phyloP scores from a whole-genome alignment of 768 basidiomycete species.

The Rubroboletus pulcherrimus region DNA sequence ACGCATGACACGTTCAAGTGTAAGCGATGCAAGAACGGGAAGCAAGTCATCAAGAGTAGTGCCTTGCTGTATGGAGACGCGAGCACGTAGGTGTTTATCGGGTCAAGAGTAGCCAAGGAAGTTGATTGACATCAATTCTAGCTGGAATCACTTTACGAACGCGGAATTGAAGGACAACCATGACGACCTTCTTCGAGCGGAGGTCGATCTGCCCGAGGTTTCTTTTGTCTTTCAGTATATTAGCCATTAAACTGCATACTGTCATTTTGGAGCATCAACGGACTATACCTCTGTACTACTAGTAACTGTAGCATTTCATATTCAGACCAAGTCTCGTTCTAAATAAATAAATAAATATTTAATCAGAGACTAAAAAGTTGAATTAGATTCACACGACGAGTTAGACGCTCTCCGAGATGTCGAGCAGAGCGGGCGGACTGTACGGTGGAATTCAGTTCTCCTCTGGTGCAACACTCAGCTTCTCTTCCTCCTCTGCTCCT shows the following conservation, averaged over 20 bases:
- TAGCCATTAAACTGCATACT: slow-evolving; percentile 57
- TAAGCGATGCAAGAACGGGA: slow-evolving; percentile 84
- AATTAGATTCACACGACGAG: slow-evolving; percentile 15
- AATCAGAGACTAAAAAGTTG: background rate
- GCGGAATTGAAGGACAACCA: slow-evolving; percentile 85
- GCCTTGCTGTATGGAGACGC: slow-evolving; percentile 94
- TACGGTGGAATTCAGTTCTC: slow-evolving; percentile 88
- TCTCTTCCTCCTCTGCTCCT: slow-evolving; percentile 38
- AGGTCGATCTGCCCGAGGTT: slow-evolving; percentile 77
- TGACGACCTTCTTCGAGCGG: slow-evolving; percentile 90
- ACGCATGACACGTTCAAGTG: slow-evolving; percentile 99
- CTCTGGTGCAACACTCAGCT: slow-evolving; percentile 52
- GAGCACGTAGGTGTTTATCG: slow-evolving; percentile 72
- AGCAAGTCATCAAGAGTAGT: slow-evolving; percentile 75
- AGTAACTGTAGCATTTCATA: background rate
- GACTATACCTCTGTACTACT: slow-evolving; percentile 1
- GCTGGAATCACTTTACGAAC: slow-evolving; percentile 98
- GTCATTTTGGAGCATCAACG: slow-evolving; percentile 6
- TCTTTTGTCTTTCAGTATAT: slow-evolving; percentile 97
- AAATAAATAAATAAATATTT: too few species aligned
- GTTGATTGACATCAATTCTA: slow-evolving; percentile 29
- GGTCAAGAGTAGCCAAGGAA: background rate
- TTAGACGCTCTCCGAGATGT: slow-evolving; percentile 46
- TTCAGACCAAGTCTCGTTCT: too few species aligned
- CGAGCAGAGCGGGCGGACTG: slow-evolving; percentile 76